Percentiles rank a stretch among this genome's conserved stretches.
phyloP scores from a whole-genome alignment of 768 basidiomycete genomes.

The Podaxis pistillaris region DNA sequence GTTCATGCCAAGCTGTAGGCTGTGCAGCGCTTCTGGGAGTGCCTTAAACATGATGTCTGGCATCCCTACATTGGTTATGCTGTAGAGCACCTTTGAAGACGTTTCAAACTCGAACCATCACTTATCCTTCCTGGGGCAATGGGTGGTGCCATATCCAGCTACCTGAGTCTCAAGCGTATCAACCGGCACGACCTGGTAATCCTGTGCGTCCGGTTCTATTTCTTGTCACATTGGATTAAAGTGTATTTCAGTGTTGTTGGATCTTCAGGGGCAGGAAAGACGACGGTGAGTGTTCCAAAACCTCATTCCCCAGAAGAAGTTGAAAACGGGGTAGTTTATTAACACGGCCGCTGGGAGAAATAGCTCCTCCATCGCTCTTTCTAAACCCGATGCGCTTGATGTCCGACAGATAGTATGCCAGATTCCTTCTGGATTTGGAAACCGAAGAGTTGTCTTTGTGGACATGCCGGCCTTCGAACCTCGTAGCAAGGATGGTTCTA shows the following conservation, averaged over 20 bases:
- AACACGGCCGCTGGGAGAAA: conserved; percentile 8
- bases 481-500: conserved; percentile 7
- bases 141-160: background rate
- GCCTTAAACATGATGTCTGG: too few relatives aligned
- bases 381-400: conserved; percentile 6
- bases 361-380: background rate
- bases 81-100: too few relatives aligned
- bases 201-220: background rate
- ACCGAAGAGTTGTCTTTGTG: conserved; percentile 13
- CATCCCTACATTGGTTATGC: too few relatives aligned
- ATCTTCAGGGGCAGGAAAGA: conserved; percentile 7
- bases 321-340: conserved; percentile 13
- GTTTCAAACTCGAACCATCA: background rate
- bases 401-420: conserved; percentile 8
- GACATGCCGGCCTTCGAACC: conserved; percentile 15
- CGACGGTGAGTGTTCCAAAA: background rate
- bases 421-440: background rate
- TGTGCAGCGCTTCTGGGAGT: background rate
- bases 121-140: background rate
- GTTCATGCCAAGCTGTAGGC: too few relatives aligned
- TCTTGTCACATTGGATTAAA: background rate
- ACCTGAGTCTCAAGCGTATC: background rate
- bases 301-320: too few relatives aligned
- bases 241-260: conserved; percentile 1
- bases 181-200: background rate